A percentile compares a stretch with the other conserved stretches of the same genome.
Evolutionary conservation across 2,329 filamentous ascomycete species (phyloP).

Genomic region (Shiraia sp.): DNA sequence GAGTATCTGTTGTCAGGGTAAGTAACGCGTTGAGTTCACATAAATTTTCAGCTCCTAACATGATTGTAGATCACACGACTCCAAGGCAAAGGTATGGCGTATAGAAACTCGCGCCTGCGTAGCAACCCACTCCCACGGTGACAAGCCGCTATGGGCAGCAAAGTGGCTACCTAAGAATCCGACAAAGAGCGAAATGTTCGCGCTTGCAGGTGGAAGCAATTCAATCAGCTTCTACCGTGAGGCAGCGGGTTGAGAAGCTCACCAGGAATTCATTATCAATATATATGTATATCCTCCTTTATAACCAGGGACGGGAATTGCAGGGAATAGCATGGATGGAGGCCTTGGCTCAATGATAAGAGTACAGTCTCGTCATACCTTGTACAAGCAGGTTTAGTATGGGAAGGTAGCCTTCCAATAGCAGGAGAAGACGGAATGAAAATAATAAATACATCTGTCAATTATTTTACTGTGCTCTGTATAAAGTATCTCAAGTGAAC

Average conservation of each 20-base stretch:
- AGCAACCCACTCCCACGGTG: slow-evolving; percentile 89
- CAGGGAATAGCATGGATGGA: neutral
- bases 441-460: too few relatives aligned
- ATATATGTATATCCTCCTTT: too few relatives aligned
- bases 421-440: too few relatives aligned
- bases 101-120: slow-evolving; percentile 83
- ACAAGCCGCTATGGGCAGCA: slow-evolving; percentile 45
- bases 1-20: slow-evolving; percentile 86
- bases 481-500: too few relatives aligned
- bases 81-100: slow-evolving; percentile 95
- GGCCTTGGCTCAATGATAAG: neutral
- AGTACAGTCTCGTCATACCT: neutral
- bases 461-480: too few relatives aligned
- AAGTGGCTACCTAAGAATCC: slow-evolving; percentile 45
- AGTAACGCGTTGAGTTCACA: slow-evolving; percentile 19
- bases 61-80: slow-evolving; percentile 70
- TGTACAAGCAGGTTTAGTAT: neutral
- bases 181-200: slow-evolving; percentile 47
- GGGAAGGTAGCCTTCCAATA: too few relatives aligned
- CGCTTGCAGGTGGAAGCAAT: slow-evolving; percentile 42
- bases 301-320: neutral
- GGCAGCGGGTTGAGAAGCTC: slow-evolving; percentile 39
- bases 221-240: slow-evolving; percentile 46
- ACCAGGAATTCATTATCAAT: too few relatives aligned
- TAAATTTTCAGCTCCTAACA: slow-evolving; percentile 5